A percentile compares a stretch with the other conserved stretches of the same genome.
phyloP scores from a whole-genome alignment of 2,329 filamentous ascomycete species.

The Botrytis aclada region DNA sequence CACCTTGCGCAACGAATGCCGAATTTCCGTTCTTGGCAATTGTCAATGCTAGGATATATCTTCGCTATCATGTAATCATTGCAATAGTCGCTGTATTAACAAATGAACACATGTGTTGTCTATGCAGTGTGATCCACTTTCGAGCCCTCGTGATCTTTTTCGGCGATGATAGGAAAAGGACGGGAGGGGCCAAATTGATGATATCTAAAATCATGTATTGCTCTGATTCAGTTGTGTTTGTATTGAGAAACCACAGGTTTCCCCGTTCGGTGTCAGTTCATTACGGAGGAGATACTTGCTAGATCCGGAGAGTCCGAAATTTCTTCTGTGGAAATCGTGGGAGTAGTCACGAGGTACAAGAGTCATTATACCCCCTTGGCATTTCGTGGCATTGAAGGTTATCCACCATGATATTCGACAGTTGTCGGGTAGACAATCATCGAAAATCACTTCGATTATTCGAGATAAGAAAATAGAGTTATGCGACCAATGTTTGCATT shows the following conservation, averaged over 20 bases:
- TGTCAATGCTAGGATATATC: background rate
- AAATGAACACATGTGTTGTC: background rate
- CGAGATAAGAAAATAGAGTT: background rate
- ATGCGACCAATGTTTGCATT: background rate
- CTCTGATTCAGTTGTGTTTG: background rate
- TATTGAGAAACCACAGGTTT: background rate
- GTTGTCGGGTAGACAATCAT: background rate
- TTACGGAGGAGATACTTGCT: background rate
- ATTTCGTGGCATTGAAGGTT: background rate
- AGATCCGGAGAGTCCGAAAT: background rate
- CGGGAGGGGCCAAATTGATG: background rate
- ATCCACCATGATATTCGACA: background rate
- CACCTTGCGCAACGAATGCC: background rate
- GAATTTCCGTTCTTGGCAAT: constrained; percentile 8
- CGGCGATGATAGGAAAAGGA: background rate
- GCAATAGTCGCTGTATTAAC: background rate
- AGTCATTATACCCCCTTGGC: background rate
- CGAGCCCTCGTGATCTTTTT: background rate
- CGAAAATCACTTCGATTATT: background rate
- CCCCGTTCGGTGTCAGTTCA: background rate
- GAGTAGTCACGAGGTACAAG: background rate
- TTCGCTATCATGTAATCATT: background rate
- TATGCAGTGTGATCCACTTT: background rate
- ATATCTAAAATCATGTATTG: background rate
- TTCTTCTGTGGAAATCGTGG: background rate